A percentile compares a stretch with the other conserved stretches of the same genome.
Evolutionary conservation across 1,139 yeast genomes (phyloP).

Genomic region (Protomyces lactucae-debilis): DNA sequence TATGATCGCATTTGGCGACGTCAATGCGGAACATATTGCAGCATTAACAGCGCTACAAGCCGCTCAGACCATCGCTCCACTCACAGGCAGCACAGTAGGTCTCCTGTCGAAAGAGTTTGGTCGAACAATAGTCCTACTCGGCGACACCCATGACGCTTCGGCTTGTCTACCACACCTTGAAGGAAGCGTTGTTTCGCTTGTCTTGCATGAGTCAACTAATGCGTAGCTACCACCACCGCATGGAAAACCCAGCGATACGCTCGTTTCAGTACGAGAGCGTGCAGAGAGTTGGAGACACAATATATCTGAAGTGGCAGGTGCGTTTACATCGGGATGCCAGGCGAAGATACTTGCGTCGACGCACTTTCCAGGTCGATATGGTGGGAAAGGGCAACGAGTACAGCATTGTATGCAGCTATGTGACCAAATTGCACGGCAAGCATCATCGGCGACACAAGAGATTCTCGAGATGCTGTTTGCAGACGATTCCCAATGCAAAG

Average conservation of each 20-base stretch:
- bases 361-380: too few species aligned
- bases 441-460: constrained; percentile 4
- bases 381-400: neutral
- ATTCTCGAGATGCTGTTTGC: constrained; percentile 3
- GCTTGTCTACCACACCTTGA: constrained; percentile 2
- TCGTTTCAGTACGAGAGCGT: neutral
- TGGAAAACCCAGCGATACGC: constrained; percentile 2
- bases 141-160: constrained; percentile 21
- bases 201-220: constrained; percentile 11
- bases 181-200: neutral
- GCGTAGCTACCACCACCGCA: constrained; percentile 17
- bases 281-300: too few species aligned
- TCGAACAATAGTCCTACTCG: constrained; percentile 15
- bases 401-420: constrained; percentile 7
- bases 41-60: neutral
- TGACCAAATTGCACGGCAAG: constrained; percentile 12
- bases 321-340: too few species aligned
- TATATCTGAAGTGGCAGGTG: too few species aligned
- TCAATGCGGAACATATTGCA: neutral
- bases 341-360: too few species aligned
- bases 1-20: neutral
- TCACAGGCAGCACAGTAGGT: neutral
- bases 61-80: neutral
- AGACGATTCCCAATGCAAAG: neutral
- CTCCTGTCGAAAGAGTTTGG: constrained; percentile 5